Conservation (phyloP, 2,329 filamentous ascomycete species). For the Paraphoma chrysanthemicola region DNA sequence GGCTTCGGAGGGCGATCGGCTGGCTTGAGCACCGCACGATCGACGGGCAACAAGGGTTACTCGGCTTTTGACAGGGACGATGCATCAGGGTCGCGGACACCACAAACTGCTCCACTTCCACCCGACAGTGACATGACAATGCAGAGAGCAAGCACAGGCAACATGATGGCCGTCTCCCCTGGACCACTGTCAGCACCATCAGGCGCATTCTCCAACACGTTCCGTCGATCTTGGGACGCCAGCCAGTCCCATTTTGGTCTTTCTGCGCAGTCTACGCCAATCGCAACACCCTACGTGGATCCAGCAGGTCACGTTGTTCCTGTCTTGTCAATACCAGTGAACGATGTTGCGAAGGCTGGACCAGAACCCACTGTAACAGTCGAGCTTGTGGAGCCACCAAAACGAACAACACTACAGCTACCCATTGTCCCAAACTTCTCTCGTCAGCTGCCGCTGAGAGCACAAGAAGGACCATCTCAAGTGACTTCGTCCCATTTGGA, state of each 20-base stretch:
- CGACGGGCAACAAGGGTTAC: constrained; percentile 34
- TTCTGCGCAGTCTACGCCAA: constrained; percentile 36
- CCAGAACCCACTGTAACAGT: constrained; percentile 8
- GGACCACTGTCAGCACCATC: constrained; percentile 50
- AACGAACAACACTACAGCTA: constrained; percentile 19
- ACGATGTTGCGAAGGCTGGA: constrained; percentile 19
- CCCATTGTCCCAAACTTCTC: constrained; percentile 47
- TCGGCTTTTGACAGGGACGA: constrained; percentile 42
- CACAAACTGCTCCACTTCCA: constrained; percentile 47
- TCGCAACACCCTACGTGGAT: constrained; percentile 44
- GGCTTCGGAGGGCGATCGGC: constrained; percentile 42
- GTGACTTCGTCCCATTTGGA: constrained; percentile 13
- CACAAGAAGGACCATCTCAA: constrained; percentile 20
- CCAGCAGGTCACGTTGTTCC: constrained; percentile 47
- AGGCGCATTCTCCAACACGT: constrained; percentile 44
- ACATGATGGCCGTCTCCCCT: constrained; percentile 50
- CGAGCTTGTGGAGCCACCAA: constrained; percentile 16
- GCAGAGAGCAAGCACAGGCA: constrained; percentile 54
- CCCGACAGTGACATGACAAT: constrained; percentile 57
- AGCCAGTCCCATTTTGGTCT: constrained; percentile 44
- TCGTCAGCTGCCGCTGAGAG: constrained; percentile 44
- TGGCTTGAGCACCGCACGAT: constrained; percentile 34
- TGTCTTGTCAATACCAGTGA: constrained; percentile 41
- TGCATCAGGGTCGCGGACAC: constrained; percentile 42
- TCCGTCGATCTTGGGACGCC: constrained; percentile 51